Conservation (phyloP, 306 rosid genomes). For the Sindora glabra region DNA sequence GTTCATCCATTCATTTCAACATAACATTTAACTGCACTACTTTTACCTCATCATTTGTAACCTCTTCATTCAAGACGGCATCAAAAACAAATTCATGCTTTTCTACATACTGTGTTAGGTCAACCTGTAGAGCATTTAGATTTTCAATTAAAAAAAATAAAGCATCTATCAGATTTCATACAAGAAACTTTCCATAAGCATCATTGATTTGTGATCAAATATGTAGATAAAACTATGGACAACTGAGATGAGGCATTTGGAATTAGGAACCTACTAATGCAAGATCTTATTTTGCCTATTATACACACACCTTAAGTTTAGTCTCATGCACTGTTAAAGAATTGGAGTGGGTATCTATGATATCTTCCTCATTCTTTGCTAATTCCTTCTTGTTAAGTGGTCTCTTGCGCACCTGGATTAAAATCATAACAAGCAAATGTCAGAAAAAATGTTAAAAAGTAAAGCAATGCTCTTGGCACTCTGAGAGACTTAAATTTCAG, state of each 20-base stretch:
- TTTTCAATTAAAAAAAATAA: too few relatives aligned
- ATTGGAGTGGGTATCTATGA: slow-evolving; percentile 72
- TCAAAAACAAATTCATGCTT: slow-evolving; percentile 95
- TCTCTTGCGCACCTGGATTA: slow-evolving; percentile 89
- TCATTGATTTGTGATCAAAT: neutral
- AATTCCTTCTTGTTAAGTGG: slow-evolving; percentile 92
- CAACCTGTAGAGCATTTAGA: slow-evolving; percentile 61
- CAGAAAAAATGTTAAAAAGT: neutral
- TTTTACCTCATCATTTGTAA: slow-evolving; percentile 86
- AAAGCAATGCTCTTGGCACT: neutral
- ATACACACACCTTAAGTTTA: slow-evolving; percentile 74
- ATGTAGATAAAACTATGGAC: neutral
- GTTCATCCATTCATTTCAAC: neutral
- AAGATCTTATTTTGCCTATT: neutral
- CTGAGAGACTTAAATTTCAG: neutral
- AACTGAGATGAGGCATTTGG: slow-evolving; percentile 1
- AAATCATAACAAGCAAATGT: neutral
- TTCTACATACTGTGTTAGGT: slow-evolving; percentile 87
- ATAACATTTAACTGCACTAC: slow-evolving; percentile 9
- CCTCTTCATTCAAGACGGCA: slow-evolving; percentile 96
- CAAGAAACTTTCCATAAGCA: neutral
- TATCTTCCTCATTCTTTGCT: slow-evolving; percentile 93
- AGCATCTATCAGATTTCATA: too few relatives aligned
- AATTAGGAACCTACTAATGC: neutral
- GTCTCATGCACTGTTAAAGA: slow-evolving; percentile 88